phyloP scores from a whole-genome alignment of 2,329 filamentous ascomycete genomes.

The Aotearoamyces nothofagi region DNA sequence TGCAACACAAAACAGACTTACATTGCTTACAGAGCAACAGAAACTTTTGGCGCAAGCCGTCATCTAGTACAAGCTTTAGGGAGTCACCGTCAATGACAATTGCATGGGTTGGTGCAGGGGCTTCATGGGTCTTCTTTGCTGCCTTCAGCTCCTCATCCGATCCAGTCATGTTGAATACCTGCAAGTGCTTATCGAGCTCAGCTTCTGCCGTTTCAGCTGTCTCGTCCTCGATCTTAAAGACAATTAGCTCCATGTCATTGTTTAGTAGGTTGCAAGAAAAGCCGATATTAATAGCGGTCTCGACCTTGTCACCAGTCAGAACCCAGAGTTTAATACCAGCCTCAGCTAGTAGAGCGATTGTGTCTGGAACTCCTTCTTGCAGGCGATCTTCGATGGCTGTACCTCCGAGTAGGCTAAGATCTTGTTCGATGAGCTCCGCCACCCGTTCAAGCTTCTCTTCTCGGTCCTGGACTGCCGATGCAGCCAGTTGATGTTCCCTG shows the following conservation, averaged over 20 bases:
- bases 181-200: conserved; percentile 60
- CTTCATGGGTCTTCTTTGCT: conserved; percentile 71
- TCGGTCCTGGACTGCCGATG: conserved; percentile 67
- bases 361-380: conserved; percentile 92
- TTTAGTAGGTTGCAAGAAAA: conserved; percentile 96
- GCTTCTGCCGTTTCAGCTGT: conserved; percentile 45
- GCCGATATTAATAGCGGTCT: conserved; percentile 98
- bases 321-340: conserved; percentile 99
- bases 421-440: conserved; percentile 79
- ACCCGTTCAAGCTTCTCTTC: conserved; percentile 89
- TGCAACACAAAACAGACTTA: conserved; percentile 89
- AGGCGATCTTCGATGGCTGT: conserved; percentile 95
- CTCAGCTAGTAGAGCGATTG: conserved; percentile 77
- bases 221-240: conserved; percentile 73
- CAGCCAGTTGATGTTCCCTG: conserved; percentile 73
- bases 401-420: conserved; percentile 75
- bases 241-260: conserved; percentile 94
- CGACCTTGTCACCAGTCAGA: conserved; percentile 93
- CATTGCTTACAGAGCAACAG: conserved; percentile 92
- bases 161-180: conserved; percentile 63
- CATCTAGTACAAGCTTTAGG: conserved; percentile 72
- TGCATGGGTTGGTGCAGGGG: conserved; percentile 77
- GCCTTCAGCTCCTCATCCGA: conserved; percentile 69
- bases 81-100: conserved; percentile 92
- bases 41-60: conserved; percentile 79